phyloP scores from a whole-genome alignment of 371 early-diverging fungal species.

The Smittium culicis region DNA sequence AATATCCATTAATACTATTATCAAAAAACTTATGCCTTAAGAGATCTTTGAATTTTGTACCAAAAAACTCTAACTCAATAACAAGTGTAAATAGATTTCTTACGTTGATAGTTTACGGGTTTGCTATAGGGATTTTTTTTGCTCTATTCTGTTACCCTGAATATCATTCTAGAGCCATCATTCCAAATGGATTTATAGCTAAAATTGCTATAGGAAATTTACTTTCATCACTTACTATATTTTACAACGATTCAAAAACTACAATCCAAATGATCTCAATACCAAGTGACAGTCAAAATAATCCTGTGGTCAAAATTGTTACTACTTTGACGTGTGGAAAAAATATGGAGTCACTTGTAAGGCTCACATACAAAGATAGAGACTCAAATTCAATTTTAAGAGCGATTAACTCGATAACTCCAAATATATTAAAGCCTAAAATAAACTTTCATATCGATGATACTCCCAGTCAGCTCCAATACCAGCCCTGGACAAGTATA shows the following conservation, averaged over 20 bases:
- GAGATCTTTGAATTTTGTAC: neutral
- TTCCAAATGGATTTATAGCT: neutral
- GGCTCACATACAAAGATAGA: constrained; percentile 2
- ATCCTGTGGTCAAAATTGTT: constrained; percentile 14
- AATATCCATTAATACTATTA: neutral
- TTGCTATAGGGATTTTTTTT: constrained; percentile 3
- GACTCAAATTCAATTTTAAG: neutral
- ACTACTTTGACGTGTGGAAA: neutral
- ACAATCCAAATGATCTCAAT: neutral
- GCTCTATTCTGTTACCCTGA: constrained; percentile 3
- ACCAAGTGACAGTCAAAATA: constrained; percentile 12
- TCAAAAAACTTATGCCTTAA: neutral
- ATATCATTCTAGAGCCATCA: neutral
- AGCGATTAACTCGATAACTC: neutral
- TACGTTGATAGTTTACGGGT: neutral
- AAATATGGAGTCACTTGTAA: constrained; percentile 19
- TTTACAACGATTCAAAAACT: constrained; percentile 2
- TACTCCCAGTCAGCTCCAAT: neutral
- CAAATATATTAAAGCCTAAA: neutral
- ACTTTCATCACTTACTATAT: neutral
- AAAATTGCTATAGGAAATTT: neutral
- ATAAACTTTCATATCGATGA: neutral
- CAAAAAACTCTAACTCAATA: neutral
- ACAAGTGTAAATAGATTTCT: neutral
- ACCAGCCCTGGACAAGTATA: constrained; percentile 21